Evolutionary conservation across 768 basidiomycete species (phyloP).

Genomic region (Suillus americanus): DNA sequence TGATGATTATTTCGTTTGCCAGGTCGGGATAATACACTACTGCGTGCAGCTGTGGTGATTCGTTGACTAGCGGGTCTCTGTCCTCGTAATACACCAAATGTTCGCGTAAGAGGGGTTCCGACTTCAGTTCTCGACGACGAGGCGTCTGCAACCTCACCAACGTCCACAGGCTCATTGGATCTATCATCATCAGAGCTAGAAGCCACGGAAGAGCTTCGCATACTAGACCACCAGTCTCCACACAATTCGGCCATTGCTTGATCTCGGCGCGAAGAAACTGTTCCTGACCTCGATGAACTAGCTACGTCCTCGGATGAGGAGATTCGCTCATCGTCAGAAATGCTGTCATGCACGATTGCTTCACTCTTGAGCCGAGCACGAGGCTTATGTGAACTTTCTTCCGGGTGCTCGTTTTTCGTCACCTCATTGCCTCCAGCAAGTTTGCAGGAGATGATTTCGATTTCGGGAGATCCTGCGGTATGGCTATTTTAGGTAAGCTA

Average conservation of each 20-base stretch:
- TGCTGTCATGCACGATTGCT: neutral
- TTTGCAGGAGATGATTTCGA: constrained; percentile 12
- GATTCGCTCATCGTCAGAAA: neutral
- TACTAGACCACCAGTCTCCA: neutral
- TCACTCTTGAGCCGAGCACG: neutral
- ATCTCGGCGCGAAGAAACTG: neutral
- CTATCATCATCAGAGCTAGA: neutral
- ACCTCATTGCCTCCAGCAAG: neutral
- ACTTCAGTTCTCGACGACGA: neutral
- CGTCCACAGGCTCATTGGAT: neutral
- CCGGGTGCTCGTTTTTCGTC: neutral
- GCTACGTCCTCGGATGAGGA: neutral
- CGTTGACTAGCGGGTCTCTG: neutral
- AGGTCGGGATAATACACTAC: neutral
- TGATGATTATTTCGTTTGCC: neutral
- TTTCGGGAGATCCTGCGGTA: constrained; percentile 4
- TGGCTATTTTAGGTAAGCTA: neutral
- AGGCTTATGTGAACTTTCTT: neutral
- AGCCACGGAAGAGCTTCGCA: neutral
- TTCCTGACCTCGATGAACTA: neutral
- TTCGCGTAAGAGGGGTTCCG: neutral
- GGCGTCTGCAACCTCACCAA: neutral
- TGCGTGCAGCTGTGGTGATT: neutral
- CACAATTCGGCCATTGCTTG: constrained; percentile 2
- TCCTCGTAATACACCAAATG: neutral